Evolutionary conservation across 257 asterid species (phyloP).

Genomic region (Fraxinus anomala): DNA sequence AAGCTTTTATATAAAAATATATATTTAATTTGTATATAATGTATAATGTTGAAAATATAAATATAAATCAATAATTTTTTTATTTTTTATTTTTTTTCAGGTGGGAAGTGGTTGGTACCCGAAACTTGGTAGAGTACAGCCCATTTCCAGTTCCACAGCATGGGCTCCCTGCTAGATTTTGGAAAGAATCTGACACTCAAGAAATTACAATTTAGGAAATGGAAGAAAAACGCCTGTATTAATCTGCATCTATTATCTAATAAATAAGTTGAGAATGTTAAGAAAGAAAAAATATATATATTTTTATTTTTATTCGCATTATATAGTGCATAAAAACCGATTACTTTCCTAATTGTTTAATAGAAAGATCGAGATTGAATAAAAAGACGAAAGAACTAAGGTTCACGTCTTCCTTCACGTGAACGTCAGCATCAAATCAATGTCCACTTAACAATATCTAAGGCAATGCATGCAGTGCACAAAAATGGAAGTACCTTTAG

Average conservation of each 20-base stretch:
- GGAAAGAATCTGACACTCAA: conserved; percentile 41
- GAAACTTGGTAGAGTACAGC: conserved; percentile 48
- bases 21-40: too few relatives aligned
- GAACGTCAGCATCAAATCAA: conserved; percentile 38
- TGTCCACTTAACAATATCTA: too few relatives aligned
- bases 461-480: not conserved
- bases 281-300: not conserved
- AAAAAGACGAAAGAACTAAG: not conserved
- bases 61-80: not conserved
- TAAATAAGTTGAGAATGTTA: not conserved
- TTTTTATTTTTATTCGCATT: too few relatives aligned
- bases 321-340: too few relatives aligned
- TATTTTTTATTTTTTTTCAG: conserved; percentile 38
- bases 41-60: not conserved
- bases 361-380: not conserved
- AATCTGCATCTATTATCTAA: not conserved
- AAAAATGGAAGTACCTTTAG: conserved; percentile 34
- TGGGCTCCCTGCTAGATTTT: conserved; percentile 71
- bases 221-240: too few relatives aligned
- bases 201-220: conserved; percentile 2
- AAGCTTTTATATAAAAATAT: too few relatives aligned
- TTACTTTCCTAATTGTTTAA: not conserved
- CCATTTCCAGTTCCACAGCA: conserved; percentile 80
- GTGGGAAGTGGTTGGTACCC: conserved; percentile 65
- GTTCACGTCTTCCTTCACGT: conserved; percentile 21